phyloP scores from a whole-genome alignment of 306 rosid genomes.

The Oxytropis ochrocephala region DNA sequence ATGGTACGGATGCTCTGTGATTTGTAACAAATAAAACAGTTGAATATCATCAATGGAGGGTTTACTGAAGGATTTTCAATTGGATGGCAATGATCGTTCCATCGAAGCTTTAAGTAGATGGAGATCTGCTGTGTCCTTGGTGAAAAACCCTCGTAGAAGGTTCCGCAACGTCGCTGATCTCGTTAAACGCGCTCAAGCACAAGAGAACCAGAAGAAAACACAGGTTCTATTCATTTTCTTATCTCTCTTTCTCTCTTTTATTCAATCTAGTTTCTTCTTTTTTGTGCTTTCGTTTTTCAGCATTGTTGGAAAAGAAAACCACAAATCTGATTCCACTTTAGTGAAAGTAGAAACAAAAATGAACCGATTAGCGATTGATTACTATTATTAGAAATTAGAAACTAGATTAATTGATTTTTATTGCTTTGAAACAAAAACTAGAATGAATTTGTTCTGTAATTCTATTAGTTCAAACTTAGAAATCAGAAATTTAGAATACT shows the following conservation, averaged over 20 bases:
- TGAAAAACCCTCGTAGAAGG: slow-evolving; percentile 62
- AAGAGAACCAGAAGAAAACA: slow-evolving; percentile 27
- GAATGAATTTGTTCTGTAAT: too few species aligned
- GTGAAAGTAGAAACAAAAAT: too few species aligned
- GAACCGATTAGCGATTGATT: not conserved
- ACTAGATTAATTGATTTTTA: too few species aligned
- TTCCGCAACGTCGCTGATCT: slow-evolving; percentile 71
- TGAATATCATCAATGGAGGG: slow-evolving; percentile 23
- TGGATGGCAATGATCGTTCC: slow-evolving; percentile 38
- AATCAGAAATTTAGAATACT: too few species aligned
- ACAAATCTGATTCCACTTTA: not conserved
- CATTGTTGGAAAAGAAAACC: not conserved
- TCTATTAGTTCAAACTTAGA: too few species aligned
- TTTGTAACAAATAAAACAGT: too few species aligned
- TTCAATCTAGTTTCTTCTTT: not conserved
- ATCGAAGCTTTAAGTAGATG: slow-evolving; percentile 36
- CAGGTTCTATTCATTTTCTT: slow-evolving; percentile 36
- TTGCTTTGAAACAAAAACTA: too few species aligned
- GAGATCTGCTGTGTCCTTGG: slow-evolving; percentile 59
- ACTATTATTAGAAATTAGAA: too few species aligned
- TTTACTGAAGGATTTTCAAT: slow-evolving; percentile 41
- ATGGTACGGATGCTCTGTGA: too few species aligned
- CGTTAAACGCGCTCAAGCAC: slow-evolving; percentile 44
- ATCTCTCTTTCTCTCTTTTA: not conserved
- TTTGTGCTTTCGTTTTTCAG: not conserved